Evolutionary conservation across 139 green algal species (phyloP).

Genomic region (Chlorella sp.): DNA sequence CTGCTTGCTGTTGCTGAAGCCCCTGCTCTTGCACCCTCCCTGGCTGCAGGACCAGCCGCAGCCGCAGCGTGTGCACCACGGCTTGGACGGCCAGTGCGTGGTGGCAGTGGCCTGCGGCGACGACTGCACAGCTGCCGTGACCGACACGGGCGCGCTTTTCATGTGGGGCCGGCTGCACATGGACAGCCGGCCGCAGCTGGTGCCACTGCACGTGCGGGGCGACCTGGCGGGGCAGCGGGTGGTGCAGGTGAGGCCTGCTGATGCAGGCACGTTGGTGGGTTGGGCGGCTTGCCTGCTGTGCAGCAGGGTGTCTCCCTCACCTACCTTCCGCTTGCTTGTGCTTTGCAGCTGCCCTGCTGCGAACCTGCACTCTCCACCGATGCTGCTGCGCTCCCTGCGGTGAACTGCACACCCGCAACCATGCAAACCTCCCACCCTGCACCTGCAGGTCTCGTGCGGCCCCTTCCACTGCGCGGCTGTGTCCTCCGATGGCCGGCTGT

Average conservation of each 20-base stretch:
- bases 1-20: too few species aligned
- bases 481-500: conserved; percentile 72
- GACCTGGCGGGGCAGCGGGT: conserved; percentile 26
- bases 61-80: conserved; percentile 57
- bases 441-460: conserved; percentile 81
- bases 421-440: neutral
- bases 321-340: neutral
- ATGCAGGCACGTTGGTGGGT: neutral
- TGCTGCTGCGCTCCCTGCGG: too few species aligned
- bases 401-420: too few species aligned
- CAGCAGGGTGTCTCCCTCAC: neutral
- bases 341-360: neutral
- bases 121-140: conserved; percentile 72
- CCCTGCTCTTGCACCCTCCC: too few species aligned
- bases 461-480: conserved; percentile 86
- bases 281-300: neutral
- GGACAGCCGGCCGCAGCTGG: conserved; percentile 18
- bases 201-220: conserved; percentile 34
- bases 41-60: conserved; percentile 20
- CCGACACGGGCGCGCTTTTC: conserved; percentile 67
- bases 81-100: conserved; percentile 61
- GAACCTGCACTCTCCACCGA: neutral
- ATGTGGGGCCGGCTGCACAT: conserved; percentile 73
- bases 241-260: neutral
- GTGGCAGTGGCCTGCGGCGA: conserved; percentile 59